Base-by-base conservation (phyloP, 768 basidiomycete genomes). In the Rhodotorula paludigena region DNA sequence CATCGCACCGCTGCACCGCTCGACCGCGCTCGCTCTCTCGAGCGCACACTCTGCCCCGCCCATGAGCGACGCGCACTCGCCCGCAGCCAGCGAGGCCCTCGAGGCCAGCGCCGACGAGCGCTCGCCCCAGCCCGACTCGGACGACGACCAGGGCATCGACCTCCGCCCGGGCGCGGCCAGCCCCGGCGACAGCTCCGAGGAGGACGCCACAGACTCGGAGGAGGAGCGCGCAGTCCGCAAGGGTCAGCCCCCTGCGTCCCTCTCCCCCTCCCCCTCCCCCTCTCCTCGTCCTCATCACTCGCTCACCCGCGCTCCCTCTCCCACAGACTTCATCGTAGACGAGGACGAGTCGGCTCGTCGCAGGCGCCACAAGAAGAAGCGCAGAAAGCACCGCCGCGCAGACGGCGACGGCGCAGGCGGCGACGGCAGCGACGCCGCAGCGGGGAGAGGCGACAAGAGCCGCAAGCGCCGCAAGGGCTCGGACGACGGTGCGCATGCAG, bases 261-360 rank as follows among this genome's bases (percentile, higher is more conserved):
- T 16, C 36, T 20, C 49, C 32, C 30, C 62, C 18, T 25, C 35
- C 21, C 2, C 5, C 52, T 49, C 15, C 30, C 44, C 32, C 35
- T 36, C 33, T 54, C 12, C 41, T 35, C 2, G 2, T 14, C 38
- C 32, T 23, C 15, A 30, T n/a, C 18, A 35, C 25, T 5, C 32
- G 5, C 1, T n/a, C 38, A 20, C 36, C 15, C 45, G 5, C 12
- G 9, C 48, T 7, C 47, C 10, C 45, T 3, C 23, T 36, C 48
- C 32, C 2, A 23, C 63, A 68, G 71, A 61, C 33, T 72, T 72
- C 63, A 72, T 72, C 60, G 71, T 68, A 41, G 71, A 72, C 60
- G 71, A 71, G 32, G 64, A 68, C 52, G 71, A 72, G 28, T 48
- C 60, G 10, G n/a, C 23, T 0, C 45, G 60, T 36, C 44, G 57